These are phyloP conservation scores for Didymella lethalis DNA, from an alignment of 2,329 filamentous ascomycete genomes.

Conservation along the genomic window DNA sequence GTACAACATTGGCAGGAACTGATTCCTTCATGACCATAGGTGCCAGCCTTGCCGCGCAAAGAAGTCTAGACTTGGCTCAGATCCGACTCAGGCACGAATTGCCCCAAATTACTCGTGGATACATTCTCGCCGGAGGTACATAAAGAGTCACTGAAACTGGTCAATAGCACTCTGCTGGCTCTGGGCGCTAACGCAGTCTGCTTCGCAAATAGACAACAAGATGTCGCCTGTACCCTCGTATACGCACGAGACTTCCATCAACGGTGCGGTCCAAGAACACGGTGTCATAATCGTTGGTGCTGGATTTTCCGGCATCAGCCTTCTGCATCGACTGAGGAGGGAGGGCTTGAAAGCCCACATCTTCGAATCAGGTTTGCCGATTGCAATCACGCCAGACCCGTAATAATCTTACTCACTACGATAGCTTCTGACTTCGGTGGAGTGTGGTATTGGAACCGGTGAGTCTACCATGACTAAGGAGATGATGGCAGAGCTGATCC, in stretches of 20 bases:
- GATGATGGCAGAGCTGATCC: neutral
- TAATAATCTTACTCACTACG: neutral
- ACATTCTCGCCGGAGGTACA: conserved; percentile 1
- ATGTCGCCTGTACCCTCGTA: neutral
- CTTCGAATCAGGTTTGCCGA: conserved; percentile 30
- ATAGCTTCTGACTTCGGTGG: conserved; percentile 28
- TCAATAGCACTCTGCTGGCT: neutral
- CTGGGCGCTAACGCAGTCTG: neutral
- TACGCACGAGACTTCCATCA: neutral
- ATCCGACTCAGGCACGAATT: neutral
- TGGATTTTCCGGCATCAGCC: conserved; percentile 38
- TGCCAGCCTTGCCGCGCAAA: neutral
- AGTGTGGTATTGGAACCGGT: conserved; percentile 38
- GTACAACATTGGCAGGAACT: neutral
- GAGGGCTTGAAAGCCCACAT: conserved; percentile 31
- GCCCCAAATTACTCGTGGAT: conserved; percentile 3
- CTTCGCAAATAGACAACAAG: neutral
- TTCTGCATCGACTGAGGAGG: conserved; percentile 31
- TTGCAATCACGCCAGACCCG: neutral
- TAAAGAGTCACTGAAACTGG: neutral
- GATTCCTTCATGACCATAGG: neutral
- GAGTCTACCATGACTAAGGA: neutral
- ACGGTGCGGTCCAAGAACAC: conserved; percentile 10
- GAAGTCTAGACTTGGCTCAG: neutral
- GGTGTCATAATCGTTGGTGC: conserved; percentile 39